Evolutionary conservation across 75 land plant species (phyloP).

Genomic region (Selaginella tamariscina): DNA sequence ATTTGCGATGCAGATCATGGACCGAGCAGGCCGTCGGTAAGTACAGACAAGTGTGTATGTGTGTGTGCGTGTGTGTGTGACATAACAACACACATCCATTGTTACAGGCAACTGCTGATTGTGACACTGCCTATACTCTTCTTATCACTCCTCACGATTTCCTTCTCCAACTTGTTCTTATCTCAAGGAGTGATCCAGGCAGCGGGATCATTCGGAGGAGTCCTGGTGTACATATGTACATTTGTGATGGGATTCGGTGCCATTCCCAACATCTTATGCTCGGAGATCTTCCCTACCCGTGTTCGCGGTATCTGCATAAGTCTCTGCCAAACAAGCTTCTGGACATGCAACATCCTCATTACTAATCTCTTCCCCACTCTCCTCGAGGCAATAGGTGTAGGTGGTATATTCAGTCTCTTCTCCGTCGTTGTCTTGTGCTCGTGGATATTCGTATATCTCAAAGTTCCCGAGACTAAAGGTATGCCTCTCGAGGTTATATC

Average conservation of each 20-base stretch:
- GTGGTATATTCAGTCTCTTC: constrained; percentile 21
- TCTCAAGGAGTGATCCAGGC: constrained; percentile 18
- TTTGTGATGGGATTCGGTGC: constrained; percentile 33
- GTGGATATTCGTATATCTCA: constrained; percentile 28
- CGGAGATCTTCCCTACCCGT: constrained; percentile 30
- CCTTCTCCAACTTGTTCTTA: background rate
- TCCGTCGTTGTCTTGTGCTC: constrained; percentile 10
- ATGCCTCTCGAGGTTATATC: constrained; percentile 28
- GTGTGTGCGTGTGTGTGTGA: background rate
- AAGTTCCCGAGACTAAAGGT: constrained; percentile 34
- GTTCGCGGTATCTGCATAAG: constrained; percentile 25
- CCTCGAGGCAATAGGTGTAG: constrained; percentile 9
- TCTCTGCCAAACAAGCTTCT: constrained; percentile 13
- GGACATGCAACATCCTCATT: constrained; percentile 20
- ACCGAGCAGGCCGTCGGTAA: constrained; percentile 7
- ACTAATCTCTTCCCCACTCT: constrained; percentile 17
- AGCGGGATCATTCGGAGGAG: constrained; percentile 10
- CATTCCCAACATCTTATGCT: constrained; percentile 28
- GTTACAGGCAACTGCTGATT: constrained; percentile 25
- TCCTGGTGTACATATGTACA: constrained; percentile 17
- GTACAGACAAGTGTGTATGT: background rate
- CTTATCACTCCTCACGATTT: constrained; percentile 11
- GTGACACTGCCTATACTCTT: constrained; percentile 22
- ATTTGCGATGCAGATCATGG: constrained; percentile 8
- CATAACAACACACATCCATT: background rate